phyloP scores from a whole-genome alignment of 306 rosid species.

The Prunus davidiana region DNA sequence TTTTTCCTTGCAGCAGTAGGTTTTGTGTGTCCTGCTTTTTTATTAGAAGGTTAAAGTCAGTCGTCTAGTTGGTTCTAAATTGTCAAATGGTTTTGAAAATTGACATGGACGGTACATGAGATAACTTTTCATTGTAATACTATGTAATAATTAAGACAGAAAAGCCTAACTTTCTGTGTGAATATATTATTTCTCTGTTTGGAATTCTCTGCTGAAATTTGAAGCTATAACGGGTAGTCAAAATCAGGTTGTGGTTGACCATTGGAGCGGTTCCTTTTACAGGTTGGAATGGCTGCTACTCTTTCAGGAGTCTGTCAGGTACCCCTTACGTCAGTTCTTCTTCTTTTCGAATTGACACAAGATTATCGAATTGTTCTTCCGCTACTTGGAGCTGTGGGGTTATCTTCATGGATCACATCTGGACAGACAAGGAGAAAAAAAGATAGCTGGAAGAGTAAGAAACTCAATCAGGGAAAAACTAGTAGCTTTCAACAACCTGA shows the following conservation, averaged over 20 bases:
- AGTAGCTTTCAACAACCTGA: conserved; percentile 32
- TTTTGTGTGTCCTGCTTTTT: conserved; percentile 3
- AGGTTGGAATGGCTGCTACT: conserved; percentile 99
- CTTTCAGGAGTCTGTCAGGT: conserved; percentile 98
- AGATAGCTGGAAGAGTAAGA: conserved; percentile 28
- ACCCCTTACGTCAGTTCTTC: conserved; percentile 89
- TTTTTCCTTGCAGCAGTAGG: conserved; percentile 13
- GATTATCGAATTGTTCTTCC: conserved; percentile 94
- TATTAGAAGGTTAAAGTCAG: not conserved
- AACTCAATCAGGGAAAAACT: conserved; percentile 25
- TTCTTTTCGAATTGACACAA: conserved; percentile 91
- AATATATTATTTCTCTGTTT: not conserved
- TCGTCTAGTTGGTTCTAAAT: not conserved
- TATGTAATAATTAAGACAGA: too few species aligned
- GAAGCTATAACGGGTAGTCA: not conserved
- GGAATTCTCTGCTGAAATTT: not conserved
- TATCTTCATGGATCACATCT: conserved; percentile 90
- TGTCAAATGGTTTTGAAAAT: not conserved
- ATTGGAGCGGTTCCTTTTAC: conserved; percentile 35
- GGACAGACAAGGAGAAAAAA: conserved; percentile 57
- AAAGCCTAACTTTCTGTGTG: not conserved
- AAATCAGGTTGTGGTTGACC: conserved; percentile 23
- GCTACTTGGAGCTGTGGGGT: conserved; percentile 93
- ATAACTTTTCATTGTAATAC: not conserved
- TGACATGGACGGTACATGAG: not conserved